Evolutionary conservation across 164 flowering plant genomes (phyloP), one percentile per base, ranked within the genome.

Genomic region (Aristolochia contorta): DNA sequence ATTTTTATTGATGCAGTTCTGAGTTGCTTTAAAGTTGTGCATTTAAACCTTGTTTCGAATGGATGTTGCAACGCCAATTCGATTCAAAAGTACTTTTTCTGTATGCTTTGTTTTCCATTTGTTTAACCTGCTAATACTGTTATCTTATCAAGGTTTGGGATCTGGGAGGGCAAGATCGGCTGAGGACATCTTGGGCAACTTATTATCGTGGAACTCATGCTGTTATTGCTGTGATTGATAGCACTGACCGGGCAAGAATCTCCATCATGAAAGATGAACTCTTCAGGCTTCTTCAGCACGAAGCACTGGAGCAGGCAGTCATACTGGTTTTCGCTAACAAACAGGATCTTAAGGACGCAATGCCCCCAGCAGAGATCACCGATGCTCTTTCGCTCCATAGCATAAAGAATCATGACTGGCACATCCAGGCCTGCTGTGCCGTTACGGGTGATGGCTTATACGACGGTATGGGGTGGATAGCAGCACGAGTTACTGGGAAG

Each of bases 151-250:
- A 92, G 95, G 95, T 85, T 3, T 89, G 95, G 95, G 96, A 89
- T 71, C 84, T 89, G 54, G 98, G 96, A 19, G 96, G 96, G 50
- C 97, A 90, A 80, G 97, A 93, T 7, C 82, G 97, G 59, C 77
- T 93, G 5, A 74, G 98, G 65, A 83, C 92, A 23, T 90, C 96
- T 41, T 93, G 97, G 98, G 91, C 94, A 53, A 93, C 98, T n/a
- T 90, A 90, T 59, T 90, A 84, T 53, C 85, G 96, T 13, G 97
- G 98, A 48, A 90, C 94, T 18, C 89, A 93, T 73, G 94, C 98
- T 16, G 75, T 93, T 25, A 86, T 93, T 41, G 96, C 57, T 16
- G 97, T 93, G 49, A 86, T 93, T 61, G 97, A 93, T 75, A 93
- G 97, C 80, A 90, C 96, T 2, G 98, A 93, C 64, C 73, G 97